These are phyloP conservation scores for Clarkia xantiana DNA, from an alignment of 345 rosid genomes.

Conservation along the genomic window DNA sequence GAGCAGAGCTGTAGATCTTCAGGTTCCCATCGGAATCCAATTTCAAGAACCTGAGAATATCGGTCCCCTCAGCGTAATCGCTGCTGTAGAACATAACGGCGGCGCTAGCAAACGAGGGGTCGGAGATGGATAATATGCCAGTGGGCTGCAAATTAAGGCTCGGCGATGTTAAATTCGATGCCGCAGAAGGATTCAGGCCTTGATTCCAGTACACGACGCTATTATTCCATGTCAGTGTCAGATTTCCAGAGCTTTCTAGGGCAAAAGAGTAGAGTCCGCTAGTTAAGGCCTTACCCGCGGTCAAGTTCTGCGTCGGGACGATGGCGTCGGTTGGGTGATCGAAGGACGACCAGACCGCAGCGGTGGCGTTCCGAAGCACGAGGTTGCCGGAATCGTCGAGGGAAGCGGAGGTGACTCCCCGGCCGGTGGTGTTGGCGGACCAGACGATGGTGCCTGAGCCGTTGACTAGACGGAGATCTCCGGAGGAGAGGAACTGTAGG, in stretches of 20 bases:
- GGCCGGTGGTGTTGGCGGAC: constrained; percentile 29
- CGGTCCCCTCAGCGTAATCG: constrained; percentile 40
- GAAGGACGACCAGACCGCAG: constrained; percentile 44
- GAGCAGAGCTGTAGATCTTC: constrained; percentile 34
- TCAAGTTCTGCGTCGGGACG: constrained; percentile 40
- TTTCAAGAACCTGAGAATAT: constrained; percentile 41
- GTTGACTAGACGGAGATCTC: constrained; percentile 44
- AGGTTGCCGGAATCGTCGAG: constrained; percentile 44
- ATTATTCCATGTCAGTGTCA: constrained; percentile 39
- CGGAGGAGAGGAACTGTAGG: constrained; percentile 33
- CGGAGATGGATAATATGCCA: constrained; percentile 27
- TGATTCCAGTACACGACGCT: constrained; percentile 30
- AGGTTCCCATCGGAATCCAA: constrained; percentile 48
- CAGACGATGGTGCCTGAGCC: constrained; percentile 44
- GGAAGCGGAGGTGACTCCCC: constrained; percentile 35
- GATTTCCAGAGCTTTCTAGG: constrained; percentile 23
- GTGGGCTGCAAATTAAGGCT: constrained; percentile 22
- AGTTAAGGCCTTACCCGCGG: constrained; percentile 9
- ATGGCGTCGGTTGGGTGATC: constrained; percentile 36
- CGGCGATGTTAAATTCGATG: constrained; percentile 29
- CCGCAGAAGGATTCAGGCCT: constrained; percentile 30
- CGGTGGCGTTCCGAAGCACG: constrained; percentile 14
- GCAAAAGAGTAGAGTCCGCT: constrained; percentile 43
- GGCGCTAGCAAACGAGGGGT: constrained; percentile 13
- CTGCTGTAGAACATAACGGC: constrained; percentile 23